phyloP scores from a whole-genome alignment of 2,329 filamentous ascomycete species.

The Aspergillus tanneri region DNA sequence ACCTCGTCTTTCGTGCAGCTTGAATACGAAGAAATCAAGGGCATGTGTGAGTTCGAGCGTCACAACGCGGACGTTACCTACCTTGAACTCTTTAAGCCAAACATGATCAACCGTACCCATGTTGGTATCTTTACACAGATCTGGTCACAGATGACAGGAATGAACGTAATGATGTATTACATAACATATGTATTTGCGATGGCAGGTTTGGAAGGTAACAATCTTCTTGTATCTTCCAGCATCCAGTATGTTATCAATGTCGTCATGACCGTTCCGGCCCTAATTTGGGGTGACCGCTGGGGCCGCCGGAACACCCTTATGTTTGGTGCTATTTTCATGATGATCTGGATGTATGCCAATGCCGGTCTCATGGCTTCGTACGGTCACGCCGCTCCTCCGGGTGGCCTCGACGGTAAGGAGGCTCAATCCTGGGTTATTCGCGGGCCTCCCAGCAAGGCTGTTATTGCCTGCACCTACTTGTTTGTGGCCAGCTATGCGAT shows the following conservation, averaged over 20 bases:
- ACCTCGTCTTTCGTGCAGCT: constrained; percentile 64
- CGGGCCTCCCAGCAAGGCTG: constrained; percentile 57
- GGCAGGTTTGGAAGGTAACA: constrained; percentile 62
- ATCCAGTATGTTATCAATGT: constrained; percentile 81
- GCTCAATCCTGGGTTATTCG: constrained; percentile 41
- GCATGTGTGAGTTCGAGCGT: constrained; percentile 71
- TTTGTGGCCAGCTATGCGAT: constrained; percentile 69
- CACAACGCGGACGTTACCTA: constrained; percentile 68
- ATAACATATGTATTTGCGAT: constrained; percentile 66
- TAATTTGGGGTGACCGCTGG: constrained; percentile 74
- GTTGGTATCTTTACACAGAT: constrained; percentile 73
- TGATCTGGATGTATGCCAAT: constrained; percentile 44
- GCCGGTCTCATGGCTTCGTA: constrained; percentile 42
- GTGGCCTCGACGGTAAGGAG: constrained; percentile 34
- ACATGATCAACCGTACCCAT: constrained; percentile 70
- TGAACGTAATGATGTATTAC: constrained; percentile 75
- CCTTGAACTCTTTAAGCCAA: constrained; percentile 68
- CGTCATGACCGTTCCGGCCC: constrained; percentile 70
- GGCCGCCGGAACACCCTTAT: constrained; percentile 69
- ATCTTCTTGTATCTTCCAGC: constrained; percentile 63
- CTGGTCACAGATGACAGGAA: constrained; percentile 73
- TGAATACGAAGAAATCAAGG: constrained; percentile 72
- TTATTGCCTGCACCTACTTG: constrained; percentile 71
- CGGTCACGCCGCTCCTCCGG: constrained; percentile 42
- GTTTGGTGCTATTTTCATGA: constrained; percentile 64